phyloP scores from a whole-genome alignment of 2,329 filamentous ascomycete genomes.

The Botrytis squamosa region DNA sequence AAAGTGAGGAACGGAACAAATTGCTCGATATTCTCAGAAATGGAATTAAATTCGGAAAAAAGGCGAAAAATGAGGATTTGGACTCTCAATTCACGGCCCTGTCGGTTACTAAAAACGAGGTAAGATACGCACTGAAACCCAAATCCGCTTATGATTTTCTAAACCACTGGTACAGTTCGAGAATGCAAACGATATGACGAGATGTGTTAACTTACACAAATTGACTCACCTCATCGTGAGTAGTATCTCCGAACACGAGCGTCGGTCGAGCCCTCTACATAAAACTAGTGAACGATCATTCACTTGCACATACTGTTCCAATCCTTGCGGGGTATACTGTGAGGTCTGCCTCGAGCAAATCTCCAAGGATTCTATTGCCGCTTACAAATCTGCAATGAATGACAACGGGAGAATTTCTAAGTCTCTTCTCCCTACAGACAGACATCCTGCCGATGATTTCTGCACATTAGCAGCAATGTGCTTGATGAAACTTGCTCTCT shows the following conservation, averaged over 20 bases:
- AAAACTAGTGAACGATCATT: conserved; percentile 18
- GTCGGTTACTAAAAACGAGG: conserved; percentile 14
- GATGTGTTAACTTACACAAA: conserved; percentile 35
- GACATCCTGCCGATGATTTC: conserved; percentile 40
- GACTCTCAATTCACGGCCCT: not conserved
- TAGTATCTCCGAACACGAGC: conserved; percentile 32
- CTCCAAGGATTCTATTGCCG: conserved; percentile 26
- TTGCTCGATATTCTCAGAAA: conserved; percentile 24
- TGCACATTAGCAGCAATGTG: conserved; percentile 37
- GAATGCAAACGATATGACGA: conserved; percentile 27
- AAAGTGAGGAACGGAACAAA: conserved; percentile 26
- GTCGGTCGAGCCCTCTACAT: conserved; percentile 21
- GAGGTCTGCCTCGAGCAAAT: conserved; percentile 28
- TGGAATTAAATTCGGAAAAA: conserved; percentile 12
- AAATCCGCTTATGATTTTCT: not conserved
- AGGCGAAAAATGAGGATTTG: not conserved
- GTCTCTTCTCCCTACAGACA: conserved; percentile 37
- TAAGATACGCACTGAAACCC: not conserved
- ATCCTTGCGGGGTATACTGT: conserved; percentile 28
- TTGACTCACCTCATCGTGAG: conserved; percentile 34
- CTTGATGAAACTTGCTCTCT: conserved; percentile 35
- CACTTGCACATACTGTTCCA: conserved; percentile 29
- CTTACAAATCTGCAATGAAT: conserved; percentile 32
- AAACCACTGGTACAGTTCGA: conserved; percentile 11
- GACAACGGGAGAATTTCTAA: conserved; percentile 32